Evolutionary conservation across 495 filamentous ascomycete species (phyloP).

Genomic region (Neurospora pannonica): DNA sequence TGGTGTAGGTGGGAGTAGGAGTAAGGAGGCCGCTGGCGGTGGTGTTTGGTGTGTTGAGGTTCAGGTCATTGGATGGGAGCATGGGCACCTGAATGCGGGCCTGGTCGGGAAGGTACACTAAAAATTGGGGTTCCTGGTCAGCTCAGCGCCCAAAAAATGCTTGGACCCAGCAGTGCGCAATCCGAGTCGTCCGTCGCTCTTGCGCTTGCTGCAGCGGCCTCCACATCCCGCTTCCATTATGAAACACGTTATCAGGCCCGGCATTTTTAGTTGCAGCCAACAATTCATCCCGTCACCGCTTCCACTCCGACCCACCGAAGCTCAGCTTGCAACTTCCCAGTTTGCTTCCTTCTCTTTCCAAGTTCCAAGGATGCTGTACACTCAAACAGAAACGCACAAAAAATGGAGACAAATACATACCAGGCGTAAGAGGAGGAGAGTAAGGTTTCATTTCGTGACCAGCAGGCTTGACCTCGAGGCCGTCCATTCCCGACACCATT

Average conservation of each 20-base stretch:
- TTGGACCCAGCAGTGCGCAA: background rate
- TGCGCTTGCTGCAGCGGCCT: background rate
- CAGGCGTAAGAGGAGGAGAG: conserved; percentile 87
- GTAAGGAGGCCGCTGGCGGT: conserved; percentile 66
- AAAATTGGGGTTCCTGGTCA: conserved; percentile 26
- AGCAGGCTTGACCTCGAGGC: conserved; percentile 71
- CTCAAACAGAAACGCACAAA: conserved; percentile 8
- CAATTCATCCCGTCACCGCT: background rate
- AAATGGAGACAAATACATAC: conserved; percentile 50
- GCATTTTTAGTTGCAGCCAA: background rate
- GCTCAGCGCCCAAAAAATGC: conserved; percentile 18
- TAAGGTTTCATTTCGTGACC: conserved; percentile 57
- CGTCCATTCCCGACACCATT: conserved; percentile 64
- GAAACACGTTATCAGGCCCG: background rate
- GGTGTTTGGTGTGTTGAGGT: conserved; percentile 26
- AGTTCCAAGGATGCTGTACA: background rate
- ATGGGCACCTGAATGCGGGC: conserved; percentile 18
- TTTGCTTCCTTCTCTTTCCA: background rate
- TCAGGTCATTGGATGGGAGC: conserved; percentile 44
- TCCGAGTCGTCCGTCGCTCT: background rate
- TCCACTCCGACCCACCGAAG: background rate
- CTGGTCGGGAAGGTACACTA: conserved; percentile 76
- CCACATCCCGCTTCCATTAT: background rate
- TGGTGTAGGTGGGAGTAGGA: conserved; percentile 15
- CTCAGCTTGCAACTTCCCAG: background rate